These are phyloP conservation scores for Botrytis tulipae DNA, from an alignment of 2,329 filamentous ascomycete genomes.

Conservation along the genomic window DNA sequence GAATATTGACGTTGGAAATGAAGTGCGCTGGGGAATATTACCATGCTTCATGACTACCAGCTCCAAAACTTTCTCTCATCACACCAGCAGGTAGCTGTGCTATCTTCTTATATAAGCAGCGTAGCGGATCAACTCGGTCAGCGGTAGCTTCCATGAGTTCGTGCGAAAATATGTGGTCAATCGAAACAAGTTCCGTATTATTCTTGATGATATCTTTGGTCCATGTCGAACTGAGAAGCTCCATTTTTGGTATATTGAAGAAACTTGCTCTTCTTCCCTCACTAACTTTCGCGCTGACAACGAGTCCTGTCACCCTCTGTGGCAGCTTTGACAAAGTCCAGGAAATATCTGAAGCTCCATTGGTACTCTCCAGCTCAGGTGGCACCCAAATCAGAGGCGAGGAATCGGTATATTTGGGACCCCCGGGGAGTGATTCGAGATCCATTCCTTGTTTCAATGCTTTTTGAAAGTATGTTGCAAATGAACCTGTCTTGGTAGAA, in stretches of 20 bases:
- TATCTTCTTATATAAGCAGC: background rate
- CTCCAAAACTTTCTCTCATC: background rate
- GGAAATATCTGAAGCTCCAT: background rate
- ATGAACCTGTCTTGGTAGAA: background rate
- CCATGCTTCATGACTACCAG: background rate
- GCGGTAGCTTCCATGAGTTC: background rate
- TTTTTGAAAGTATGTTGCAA: slow-evolving; percentile 1
- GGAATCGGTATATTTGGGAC: background rate
- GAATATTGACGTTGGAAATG: background rate
- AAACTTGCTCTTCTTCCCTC: background rate
- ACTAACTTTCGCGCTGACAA: background rate
- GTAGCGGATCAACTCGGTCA: background rate
- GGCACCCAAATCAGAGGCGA: background rate
- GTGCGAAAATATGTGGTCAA: background rate
- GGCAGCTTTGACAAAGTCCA: background rate
- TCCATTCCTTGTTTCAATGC: background rate
- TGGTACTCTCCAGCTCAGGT: background rate
- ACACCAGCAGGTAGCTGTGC: background rate
- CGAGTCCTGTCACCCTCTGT: background rate
- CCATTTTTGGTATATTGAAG: background rate
- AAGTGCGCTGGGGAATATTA: background rate
- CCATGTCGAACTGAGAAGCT: background rate
- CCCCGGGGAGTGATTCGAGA: background rate
- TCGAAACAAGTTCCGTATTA: background rate
- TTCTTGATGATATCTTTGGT: background rate